These are phyloP conservation scores for Erythrobasidium hasegawianum DNA, from an alignment of 1,284 basidiomycete genomes.

Conservation along the genomic window DNA sequence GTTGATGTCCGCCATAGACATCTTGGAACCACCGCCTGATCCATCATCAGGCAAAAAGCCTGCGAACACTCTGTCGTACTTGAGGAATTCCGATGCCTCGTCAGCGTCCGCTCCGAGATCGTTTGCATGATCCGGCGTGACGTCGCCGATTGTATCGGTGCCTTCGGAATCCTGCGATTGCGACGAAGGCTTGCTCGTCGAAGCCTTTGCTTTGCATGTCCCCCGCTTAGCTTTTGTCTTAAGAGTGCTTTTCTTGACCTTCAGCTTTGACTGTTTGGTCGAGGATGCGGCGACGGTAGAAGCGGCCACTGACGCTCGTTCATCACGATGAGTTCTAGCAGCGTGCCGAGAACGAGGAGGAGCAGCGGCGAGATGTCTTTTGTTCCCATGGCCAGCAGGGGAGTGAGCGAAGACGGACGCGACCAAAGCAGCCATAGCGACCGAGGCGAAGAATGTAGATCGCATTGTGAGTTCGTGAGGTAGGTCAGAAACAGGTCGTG, in stretches of 20 bases:
- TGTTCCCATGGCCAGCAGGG: too few species aligned
- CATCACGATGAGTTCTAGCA: neutral
- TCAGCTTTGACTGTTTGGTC: neutral
- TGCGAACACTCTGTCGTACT: constrained; percentile 31
- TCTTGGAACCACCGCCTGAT: constrained; percentile 17
- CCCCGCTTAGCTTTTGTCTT: constrained; percentile 5
- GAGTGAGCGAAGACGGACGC: too few species aligned
- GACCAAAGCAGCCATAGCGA: too few species aligned
- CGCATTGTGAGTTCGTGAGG: too few species aligned
- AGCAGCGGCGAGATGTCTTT: constrained; percentile 12
- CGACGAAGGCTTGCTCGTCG: neutral
- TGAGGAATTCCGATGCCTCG: constrained; percentile 14
- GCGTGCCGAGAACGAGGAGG: constrained; percentile 29
- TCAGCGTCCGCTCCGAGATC: constrained; percentile 9
- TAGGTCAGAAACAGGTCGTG: too few species aligned
- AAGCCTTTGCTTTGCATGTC: constrained; percentile 3
- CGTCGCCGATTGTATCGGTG: neutral
- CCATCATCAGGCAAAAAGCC: constrained; percentile 34
- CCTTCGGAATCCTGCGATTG: neutral
- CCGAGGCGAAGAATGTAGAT: too few species aligned
- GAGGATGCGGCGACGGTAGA: neutral
- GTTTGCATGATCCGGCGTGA: neutral
- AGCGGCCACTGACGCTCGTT: neutral
- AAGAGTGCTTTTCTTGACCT: too few species aligned
- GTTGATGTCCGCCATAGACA: constrained; percentile 23